phyloP scores from a whole-genome alignment of 2,329 filamentous ascomycete genomes.

The Paraconiothyrium brasiliense region DNA sequence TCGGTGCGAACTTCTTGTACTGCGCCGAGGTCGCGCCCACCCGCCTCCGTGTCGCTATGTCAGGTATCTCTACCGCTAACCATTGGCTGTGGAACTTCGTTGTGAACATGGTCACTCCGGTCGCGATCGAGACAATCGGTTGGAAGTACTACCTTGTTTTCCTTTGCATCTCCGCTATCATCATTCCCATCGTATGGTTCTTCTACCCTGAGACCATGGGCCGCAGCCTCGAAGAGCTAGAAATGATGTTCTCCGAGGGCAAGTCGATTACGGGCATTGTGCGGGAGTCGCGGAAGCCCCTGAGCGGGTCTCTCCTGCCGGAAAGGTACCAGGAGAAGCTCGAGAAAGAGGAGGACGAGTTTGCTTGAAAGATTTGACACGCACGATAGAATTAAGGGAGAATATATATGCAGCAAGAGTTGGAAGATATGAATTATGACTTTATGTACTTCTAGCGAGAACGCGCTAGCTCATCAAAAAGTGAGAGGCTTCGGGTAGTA shows the following conservation, averaged over 20 bases:
- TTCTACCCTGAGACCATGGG: slow-evolving; percentile 62
- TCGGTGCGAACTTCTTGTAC: slow-evolving; percentile 69
- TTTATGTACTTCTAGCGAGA: not conserved
- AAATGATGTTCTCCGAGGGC: slow-evolving; percentile 52
- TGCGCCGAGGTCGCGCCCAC: slow-evolving; percentile 67
- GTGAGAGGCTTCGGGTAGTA: not conserved
- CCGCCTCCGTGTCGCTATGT: slow-evolving; percentile 63
- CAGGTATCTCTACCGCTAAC: slow-evolving; percentile 64
- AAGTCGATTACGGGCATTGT: slow-evolving; percentile 42
- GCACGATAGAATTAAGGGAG: not conserved
- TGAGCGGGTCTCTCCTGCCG: slow-evolving; percentile 20
- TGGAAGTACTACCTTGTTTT: slow-evolving; percentile 64
- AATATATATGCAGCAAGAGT: not conserved
- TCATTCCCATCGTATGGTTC: slow-evolving; percentile 57
- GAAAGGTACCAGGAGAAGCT: slow-evolving; percentile 26
- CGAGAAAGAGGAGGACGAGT: slow-evolving; percentile 15
- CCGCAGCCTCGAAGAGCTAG: slow-evolving; percentile 57
- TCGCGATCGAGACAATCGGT: slow-evolving; percentile 61
- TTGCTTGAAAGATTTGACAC: not conserved
- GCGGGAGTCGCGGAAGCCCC: slow-evolving; percentile 30
- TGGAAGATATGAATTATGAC: slow-evolving; percentile 6
- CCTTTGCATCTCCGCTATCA: slow-evolving; percentile 56
- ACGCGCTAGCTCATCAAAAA: not conserved
- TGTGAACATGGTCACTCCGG: slow-evolving; percentile 41
- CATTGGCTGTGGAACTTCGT: slow-evolving; percentile 60